These are phyloP conservation scores for Pythium pectinolyticum DNA, from an alignment of 352 stramenopile genomes.

Conservation along the genomic window DNA sequence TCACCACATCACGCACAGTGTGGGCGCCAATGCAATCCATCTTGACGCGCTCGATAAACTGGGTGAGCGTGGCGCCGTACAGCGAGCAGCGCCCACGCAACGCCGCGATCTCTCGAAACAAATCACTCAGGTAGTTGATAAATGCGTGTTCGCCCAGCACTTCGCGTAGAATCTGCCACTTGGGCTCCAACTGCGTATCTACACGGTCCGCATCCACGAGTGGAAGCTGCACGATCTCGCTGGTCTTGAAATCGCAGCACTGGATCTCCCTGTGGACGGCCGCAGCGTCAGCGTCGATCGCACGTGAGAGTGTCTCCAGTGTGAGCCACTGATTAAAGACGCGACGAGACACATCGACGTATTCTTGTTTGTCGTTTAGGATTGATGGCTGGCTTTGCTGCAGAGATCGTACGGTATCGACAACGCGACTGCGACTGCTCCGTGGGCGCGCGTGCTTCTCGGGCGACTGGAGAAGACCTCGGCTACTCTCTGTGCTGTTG, in stretches of 20 bases:
- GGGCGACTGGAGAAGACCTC: background rate
- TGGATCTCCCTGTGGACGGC: slow-evolving; percentile 32
- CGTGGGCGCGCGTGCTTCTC: background rate
- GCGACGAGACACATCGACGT: background rate
- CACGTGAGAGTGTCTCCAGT: slow-evolving; percentile 18
- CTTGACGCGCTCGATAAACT: slow-evolving; percentile 30
- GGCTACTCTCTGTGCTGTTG: background rate
- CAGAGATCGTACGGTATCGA: slow-evolving; percentile 30
- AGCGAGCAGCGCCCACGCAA: slow-evolving; percentile 37
- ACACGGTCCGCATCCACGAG: slow-evolving; percentile 8
- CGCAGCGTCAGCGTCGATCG: slow-evolving; percentile 13
- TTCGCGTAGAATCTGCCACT: slow-evolving; percentile 52
- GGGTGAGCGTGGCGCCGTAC: slow-evolving; percentile 29
- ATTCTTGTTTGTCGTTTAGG: no score
- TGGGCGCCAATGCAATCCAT: slow-evolving; percentile 25
- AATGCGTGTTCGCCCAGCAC: slow-evolving; percentile 49
- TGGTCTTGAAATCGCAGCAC: slow-evolving; percentile 18
- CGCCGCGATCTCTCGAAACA: slow-evolving; percentile 39
- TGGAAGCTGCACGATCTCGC: slow-evolving; percentile 19
- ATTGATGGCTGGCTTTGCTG: slow-evolving; percentile 2
- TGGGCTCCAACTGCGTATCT: slow-evolving; percentile 33
- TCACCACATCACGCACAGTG: slow-evolving; percentile 9
- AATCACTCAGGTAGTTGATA: slow-evolving; percentile 40
- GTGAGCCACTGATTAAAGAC: slow-evolving; percentile 31
- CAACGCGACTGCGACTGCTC: background rate